A percentile compares a stretch with the other conserved stretches of the same genome.
Evolutionary conservation across 371 early-diverging fungal species (phyloP).

Genomic region (Mucor lusitanicus): DNA sequence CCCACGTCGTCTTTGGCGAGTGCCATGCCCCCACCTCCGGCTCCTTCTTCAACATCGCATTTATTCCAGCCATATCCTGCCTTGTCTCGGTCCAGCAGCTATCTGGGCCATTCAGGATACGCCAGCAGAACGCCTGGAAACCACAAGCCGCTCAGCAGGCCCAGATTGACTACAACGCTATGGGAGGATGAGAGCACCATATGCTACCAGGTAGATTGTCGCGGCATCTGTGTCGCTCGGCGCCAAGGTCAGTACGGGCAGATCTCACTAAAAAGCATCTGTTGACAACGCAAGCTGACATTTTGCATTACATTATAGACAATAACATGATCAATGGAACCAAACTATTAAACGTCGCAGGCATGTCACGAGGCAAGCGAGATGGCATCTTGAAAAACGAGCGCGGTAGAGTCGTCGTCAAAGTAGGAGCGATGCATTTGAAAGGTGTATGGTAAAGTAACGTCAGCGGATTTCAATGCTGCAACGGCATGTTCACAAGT

Average conservation of each 20-base stretch:
- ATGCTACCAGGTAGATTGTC: constrained; percentile 79
- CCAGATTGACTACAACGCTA: constrained; percentile 70
- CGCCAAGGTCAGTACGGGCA: constrained; percentile 62
- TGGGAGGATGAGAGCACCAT: constrained; percentile 85
- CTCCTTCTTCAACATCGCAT: not conserved
- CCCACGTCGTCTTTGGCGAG: not conserved
- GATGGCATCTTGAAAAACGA: constrained; percentile 82
- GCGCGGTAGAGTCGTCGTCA: constrained; percentile 72
- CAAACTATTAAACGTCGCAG: constrained; percentile 75
- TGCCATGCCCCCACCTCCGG: not conserved
- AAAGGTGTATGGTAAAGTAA: constrained; percentile 74
- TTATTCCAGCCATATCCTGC: constrained; percentile 16
- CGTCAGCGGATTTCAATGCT: not conserved
- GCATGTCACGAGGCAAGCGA: constrained; percentile 80
- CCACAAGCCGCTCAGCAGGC: constrained; percentile 19
- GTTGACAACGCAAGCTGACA: constrained; percentile 41
- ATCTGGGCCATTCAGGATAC: not conserved
- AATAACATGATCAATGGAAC: constrained; percentile 82
- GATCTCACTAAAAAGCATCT: not conserved
- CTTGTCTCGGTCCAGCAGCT: constrained; percentile 2
- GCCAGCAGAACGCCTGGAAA: not conserved
- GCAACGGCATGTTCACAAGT: not conserved
- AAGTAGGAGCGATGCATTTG: constrained; percentile 77
- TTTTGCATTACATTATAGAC: constrained; percentile 40
- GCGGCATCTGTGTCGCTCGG: constrained; percentile 77